These are phyloP conservation scores for Backusella morwellensis DNA, from an alignment of 192 early-diverging fungal genomes.

Conservation along the genomic window DNA sequence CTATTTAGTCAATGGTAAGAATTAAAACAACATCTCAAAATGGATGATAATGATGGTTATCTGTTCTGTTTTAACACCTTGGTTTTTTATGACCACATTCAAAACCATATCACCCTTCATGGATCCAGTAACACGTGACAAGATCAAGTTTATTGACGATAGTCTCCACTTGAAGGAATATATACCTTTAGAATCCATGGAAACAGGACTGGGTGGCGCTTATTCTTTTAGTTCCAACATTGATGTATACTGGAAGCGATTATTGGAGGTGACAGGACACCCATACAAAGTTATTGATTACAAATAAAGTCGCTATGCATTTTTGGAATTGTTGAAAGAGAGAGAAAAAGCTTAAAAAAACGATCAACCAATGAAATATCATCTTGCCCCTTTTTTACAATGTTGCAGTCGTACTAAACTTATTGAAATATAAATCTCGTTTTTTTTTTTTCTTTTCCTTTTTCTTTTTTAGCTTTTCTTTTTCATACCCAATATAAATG, in stretches of 20 bases:
- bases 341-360: not conserved
- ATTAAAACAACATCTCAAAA: no score
- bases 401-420: not conserved
- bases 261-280: constrained; percentile 29
- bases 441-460: not conserved
- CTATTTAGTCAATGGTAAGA: not conserved
- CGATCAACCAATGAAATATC: not conserved
- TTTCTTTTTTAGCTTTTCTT: not conserved
- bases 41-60: not conserved
- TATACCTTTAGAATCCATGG: constrained; percentile 23
- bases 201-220: constrained; percentile 25
- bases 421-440: not conserved
- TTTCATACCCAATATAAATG: not conserved
- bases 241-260: constrained; percentile 64
- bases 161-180: constrained; percentile 14
- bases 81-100: constrained; percentile 84
- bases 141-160: constrained; percentile 32
- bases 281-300: not conserved
- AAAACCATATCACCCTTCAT: constrained; percentile 85
- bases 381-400: not conserved
- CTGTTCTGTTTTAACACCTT: constrained; percentile 55
- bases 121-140: constrained; percentile 86
- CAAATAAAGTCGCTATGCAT: no score
- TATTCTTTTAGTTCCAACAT: constrained; percentile 68
- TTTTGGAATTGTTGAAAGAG: no score